Evolutionary conservation across 306 rosid species (phyloP).

Genomic region (Alnus glutinosa): DNA sequence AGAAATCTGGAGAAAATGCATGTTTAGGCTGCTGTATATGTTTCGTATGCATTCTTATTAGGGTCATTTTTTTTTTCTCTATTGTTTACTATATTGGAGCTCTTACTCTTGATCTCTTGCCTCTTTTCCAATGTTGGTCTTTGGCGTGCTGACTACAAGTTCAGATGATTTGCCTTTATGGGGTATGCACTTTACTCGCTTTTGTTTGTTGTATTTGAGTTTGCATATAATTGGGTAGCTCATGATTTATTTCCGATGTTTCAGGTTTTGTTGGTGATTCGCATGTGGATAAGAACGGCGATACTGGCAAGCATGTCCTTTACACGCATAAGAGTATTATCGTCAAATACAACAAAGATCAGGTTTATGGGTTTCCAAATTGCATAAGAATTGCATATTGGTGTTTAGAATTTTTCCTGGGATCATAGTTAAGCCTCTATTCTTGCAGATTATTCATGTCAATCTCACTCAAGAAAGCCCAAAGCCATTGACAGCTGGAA

Average conservation of each 20-base stretch:
- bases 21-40: slow-evolving; percentile 5
- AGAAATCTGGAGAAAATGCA: not conserved
- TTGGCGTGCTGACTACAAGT: slow-evolving; percentile 41
- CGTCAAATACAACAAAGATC: slow-evolving; percentile 85
- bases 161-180: slow-evolving; percentile 98
- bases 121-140: slow-evolving; percentile 36
- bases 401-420: slow-evolving; percentile 29
- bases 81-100: slow-evolving; percentile 3
- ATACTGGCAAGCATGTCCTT: slow-evolving; percentile 79
- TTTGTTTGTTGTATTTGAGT: slow-evolving; percentile 25
- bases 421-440: slow-evolving; percentile 22
- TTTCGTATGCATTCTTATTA: slow-evolving; percentile 1
- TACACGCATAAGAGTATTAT: slow-evolving; percentile 76
- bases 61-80: slow-evolving; percentile 1
- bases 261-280: slow-evolving; percentile 91
- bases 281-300: slow-evolving; percentile 79
- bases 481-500: slow-evolving; percentile 71
- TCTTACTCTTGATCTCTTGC: slow-evolving; percentile 43
- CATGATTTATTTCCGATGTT: slow-evolving; percentile 28
- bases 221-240: slow-evolving; percentile 24
- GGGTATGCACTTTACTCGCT: slow-evolving; percentile 60
- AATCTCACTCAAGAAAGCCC: slow-evolving; percentile 82
- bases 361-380: slow-evolving; percentile 56
- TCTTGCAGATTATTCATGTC: slow-evolving; percentile 86
- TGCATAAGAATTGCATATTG: slow-evolving; percentile 9